Evolutionary conservation across 2,329 filamentous ascomycete species (phyloP).

Genomic region (Alternaria brassicae): DNA sequence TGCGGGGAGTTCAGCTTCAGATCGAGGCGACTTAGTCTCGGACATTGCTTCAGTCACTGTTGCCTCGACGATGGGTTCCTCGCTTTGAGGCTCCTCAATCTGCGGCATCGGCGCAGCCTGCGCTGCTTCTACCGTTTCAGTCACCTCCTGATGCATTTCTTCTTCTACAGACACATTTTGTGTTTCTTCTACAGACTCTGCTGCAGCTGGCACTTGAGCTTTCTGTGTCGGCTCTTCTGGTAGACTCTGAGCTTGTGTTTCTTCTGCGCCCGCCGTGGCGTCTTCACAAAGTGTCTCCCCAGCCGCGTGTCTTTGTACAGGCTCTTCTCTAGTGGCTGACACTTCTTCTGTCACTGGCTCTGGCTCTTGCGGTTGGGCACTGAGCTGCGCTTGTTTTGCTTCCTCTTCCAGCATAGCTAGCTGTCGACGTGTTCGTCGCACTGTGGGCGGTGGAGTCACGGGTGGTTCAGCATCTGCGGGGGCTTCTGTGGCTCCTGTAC

Average conservation of each 20-base stretch:
- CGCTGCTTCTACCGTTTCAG: slow-evolving; percentile 1
- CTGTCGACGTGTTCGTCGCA: slow-evolving; percentile 46
- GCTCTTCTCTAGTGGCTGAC: slow-evolving; percentile 1
- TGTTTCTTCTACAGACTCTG: slow-evolving; percentile 2
- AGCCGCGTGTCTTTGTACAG: slow-evolving; percentile 6
- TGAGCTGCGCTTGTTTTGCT: slow-evolving; percentile 31
- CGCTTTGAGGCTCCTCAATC: neutral
- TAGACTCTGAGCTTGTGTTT: neutral
- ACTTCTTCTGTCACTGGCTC: slow-evolving; percentile 11
- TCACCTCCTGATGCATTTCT: slow-evolving; percentile 4
- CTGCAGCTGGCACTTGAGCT: neutral
- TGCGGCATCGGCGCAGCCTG: neutral
- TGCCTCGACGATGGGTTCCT: neutral
- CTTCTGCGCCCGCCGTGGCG: slow-evolving; percentile 5
- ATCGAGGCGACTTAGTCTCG: neutral
- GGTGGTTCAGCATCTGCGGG: slow-evolving; percentile 32
- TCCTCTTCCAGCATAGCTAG: slow-evolving; percentile 45
- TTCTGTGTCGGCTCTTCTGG: slow-evolving; percentile 2
- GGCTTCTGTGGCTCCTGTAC: slow-evolving; percentile 29
- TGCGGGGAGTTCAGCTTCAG: slow-evolving; percentile 9
- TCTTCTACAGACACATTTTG: slow-evolving; percentile 1
- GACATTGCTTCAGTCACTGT: neutral
- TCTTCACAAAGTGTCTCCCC: slow-evolving; percentile 3
- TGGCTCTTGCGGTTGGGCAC: slow-evolving; percentile 14
- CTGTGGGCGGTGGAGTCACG: slow-evolving; percentile 34